A percentile compares a stretch with the other conserved stretches of the same genome.
phyloP scores from a whole-genome alignment of 345 rosid species.

The Eutrema yunnanense region DNA sequence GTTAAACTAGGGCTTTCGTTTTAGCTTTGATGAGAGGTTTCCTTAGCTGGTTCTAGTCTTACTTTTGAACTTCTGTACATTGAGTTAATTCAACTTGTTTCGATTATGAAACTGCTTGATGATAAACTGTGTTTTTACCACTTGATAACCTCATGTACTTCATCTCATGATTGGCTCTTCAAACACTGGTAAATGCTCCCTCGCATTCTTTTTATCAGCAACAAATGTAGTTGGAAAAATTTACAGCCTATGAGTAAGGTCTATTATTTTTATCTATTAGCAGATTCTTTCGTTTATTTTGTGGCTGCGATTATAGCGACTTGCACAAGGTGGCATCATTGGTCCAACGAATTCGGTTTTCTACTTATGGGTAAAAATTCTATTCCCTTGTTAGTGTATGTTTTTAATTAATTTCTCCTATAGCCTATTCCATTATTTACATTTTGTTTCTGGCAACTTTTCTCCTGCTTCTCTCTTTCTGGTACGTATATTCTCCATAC shows the following conservation, averaged over 20 bases:
- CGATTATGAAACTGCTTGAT: too few species aligned
- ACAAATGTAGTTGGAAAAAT: not conserved
- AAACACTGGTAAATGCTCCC: slow-evolving; percentile 14
- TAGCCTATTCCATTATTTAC: slow-evolving; percentile 7
- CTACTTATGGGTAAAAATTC: slow-evolving; percentile 26
- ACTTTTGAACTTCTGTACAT: too few species aligned
- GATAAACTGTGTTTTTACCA: too few species aligned
- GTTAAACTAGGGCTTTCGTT: too few species aligned
- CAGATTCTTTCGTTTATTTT: slow-evolving; percentile 31
- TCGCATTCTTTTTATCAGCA: not conserved
- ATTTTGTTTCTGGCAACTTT: slow-evolving; percentile 53
- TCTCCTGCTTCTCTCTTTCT: slow-evolving; percentile 40
- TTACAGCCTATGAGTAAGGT: not conserved
- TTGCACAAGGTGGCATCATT: slow-evolving; percentile 35
- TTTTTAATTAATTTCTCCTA: not conserved
- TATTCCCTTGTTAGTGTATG: not conserved
- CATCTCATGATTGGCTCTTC: slow-evolving; percentile 35
- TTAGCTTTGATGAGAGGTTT: too few species aligned
- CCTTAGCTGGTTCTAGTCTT: too few species aligned
- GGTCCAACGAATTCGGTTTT: slow-evolving; percentile 31
- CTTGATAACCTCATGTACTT: slow-evolving; percentile 14
- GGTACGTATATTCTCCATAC: slow-evolving; percentile 33
- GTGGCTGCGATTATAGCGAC: slow-evolving; percentile 29
- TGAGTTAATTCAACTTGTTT: too few species aligned
- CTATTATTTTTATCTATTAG: not conserved